Conservation (phyloP, 306 rosid species). For the Inga oerstediana region DNA sequence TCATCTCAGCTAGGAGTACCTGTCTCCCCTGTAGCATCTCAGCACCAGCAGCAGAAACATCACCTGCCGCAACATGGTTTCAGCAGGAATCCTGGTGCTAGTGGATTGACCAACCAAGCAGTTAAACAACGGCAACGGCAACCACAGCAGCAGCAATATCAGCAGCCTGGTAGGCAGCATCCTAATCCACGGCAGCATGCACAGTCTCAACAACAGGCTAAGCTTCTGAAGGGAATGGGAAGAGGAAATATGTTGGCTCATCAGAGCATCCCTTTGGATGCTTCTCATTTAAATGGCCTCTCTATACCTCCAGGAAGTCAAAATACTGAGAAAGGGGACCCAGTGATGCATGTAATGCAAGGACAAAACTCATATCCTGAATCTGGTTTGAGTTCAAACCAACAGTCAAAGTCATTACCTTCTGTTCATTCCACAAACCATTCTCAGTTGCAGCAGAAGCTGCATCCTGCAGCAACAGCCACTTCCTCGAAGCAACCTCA, state of each 20-base stretch:
- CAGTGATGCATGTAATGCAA: constrained; percentile 70
- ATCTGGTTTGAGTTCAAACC: constrained; percentile 66
- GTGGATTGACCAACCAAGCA: constrained; percentile 67
- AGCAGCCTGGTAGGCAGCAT: constrained; percentile 87
- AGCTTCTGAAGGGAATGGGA: constrained; percentile 79
- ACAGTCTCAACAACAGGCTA: constrained; percentile 82
- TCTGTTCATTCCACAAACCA: constrained; percentile 64
- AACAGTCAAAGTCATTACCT: constrained; percentile 65
- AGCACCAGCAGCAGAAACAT: constrained; percentile 88
- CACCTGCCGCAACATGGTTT: constrained; percentile 80
- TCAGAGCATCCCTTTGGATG: constrained; percentile 71
- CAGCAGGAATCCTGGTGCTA: constrained; percentile 67
- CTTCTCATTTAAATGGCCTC: constrained; percentile 78
- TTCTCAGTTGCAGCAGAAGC: constrained; percentile 75
- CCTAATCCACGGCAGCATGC: constrained; percentile 77
- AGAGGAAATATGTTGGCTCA: constrained; percentile 68
- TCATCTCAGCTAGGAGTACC: constrained; percentile 71
- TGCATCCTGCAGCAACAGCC: constrained; percentile 56
- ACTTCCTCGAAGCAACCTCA: constrained; percentile 67
- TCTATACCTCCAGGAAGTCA: constrained; percentile 77
- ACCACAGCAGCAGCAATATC: constrained; percentile 74
- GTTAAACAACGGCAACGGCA: constrained; percentile 79
- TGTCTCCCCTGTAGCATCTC: constrained; percentile 68
- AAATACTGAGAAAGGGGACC: constrained; percentile 89
- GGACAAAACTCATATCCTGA: constrained; percentile 76